Evolutionary conservation across 192 early-diverging fungal species (phyloP).

Genomic region (Linnemannia hyalina): DNA sequence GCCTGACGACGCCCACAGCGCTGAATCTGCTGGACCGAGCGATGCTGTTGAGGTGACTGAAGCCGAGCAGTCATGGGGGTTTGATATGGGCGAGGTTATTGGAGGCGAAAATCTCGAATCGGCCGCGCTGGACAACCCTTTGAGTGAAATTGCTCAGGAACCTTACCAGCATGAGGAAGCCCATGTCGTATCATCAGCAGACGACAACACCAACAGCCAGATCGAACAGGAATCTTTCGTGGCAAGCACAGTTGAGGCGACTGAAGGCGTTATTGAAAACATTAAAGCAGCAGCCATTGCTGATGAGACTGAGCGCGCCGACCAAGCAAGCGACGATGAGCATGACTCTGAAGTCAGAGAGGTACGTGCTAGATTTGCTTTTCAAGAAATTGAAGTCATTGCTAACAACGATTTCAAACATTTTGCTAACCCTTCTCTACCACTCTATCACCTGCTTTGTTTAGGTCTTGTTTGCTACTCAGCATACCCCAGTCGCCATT

Average conservation of each 20-base stretch:
- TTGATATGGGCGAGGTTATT: slow-evolving; percentile 32
- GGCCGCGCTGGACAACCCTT: neutral
- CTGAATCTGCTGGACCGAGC: neutral
- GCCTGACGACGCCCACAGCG: neutral
- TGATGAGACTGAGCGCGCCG: neutral
- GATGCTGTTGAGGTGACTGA: neutral
- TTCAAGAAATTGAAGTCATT: no score
- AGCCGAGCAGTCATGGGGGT: slow-evolving; percentile 32
- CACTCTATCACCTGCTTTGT: neutral
- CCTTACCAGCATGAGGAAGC: neutral
- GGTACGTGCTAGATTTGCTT: neutral
- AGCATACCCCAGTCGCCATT: neutral
- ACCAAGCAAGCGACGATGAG: slow-evolving; percentile 31
- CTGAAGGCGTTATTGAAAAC: neutral
- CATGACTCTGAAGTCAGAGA: slow-evolving; percentile 43
- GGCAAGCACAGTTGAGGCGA: no score
- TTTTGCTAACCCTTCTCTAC: neutral
- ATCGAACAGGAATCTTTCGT: neutral
- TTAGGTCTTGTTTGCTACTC: slow-evolving; percentile 20
- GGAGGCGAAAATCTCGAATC: neutral
- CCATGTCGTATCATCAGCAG: neutral
- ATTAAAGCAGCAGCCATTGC: neutral
- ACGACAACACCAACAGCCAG: neutral
- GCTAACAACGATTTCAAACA: neutral
- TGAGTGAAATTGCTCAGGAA: neutral